phyloP scores from a whole-genome alignment of 345 rosid species.

The Hibiscus trionum region DNA sequence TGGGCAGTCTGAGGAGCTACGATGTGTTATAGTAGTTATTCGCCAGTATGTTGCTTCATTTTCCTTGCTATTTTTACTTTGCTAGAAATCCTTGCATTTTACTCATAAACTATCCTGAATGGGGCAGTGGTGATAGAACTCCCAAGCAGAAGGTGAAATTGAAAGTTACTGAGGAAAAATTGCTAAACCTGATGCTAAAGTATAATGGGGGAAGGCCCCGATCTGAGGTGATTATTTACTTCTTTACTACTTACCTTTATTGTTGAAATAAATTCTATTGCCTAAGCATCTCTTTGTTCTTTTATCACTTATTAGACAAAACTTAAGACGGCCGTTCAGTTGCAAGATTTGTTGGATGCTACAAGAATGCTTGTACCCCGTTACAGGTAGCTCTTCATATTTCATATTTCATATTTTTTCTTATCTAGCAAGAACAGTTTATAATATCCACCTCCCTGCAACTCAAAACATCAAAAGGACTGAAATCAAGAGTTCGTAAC shows the following conservation, averaged over 20 bases:
- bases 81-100: neutral
- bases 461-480: neutral
- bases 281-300: neutral
- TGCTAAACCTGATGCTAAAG: slow-evolving; percentile 89
- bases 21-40: slow-evolving; percentile 89
- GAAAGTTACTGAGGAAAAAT: slow-evolving; percentile 92
- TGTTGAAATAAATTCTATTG: slow-evolving; percentile 4
- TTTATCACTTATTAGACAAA: slow-evolving; percentile 59
- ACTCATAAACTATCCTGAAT: slow-evolving; percentile 11
- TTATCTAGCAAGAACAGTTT: slow-evolving; percentile 5
- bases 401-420: neutral
- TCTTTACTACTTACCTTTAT: neutral
- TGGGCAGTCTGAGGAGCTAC: slow-evolving; percentile 96
- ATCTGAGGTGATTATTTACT: slow-evolving; percentile 52
- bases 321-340: slow-evolving; percentile 88
- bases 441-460: neutral
- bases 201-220: slow-evolving; percentile 95
- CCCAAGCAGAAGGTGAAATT: slow-evolving; percentile 99
- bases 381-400: slow-evolving; percentile 47
- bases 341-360: slow-evolving; percentile 99
- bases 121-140: slow-evolving; percentile 92
- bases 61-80: neutral
- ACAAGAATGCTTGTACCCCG: slow-evolving; percentile 94
- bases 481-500: neutral
- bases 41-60: slow-evolving; percentile 72